Base-by-base conservation (phyloP, 176 grass and related monocot genomes). In the Musa schizocarpa region DNA sequence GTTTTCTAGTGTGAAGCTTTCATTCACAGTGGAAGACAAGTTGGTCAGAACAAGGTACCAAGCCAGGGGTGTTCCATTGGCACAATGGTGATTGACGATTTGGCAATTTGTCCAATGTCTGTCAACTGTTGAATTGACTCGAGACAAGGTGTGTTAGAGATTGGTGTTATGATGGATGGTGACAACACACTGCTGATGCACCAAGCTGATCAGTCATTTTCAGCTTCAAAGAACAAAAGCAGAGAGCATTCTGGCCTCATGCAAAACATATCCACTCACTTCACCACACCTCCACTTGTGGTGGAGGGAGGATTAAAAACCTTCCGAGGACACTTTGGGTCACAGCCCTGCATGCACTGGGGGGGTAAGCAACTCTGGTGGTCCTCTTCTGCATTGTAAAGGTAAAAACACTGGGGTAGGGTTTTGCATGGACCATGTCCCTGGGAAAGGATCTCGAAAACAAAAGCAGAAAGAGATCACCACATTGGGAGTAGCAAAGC, bases 121-220 rank as follows among this genome's bases (percentile, higher is more conserved):
- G 29, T 55, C 20, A 21, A 74, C 23, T 74, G 5, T 3, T 11
- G 34, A 55, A 10, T 26, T 13, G 23, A 17, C 56, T 29, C 11
- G 51, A 17, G 72, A 43, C 53, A 53, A 54, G 52, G 52, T 9
- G 34, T 43, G 8, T 34, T 20, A 27, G 53, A 56, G 2, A 54
- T 54, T 20, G 68, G n/a, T n/a, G 19, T 43, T 43, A 43, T 6
- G 34, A 43, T 51, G 68, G 68, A 71, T 51, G 22, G 21, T 34
- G 51, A 74, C 52, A 17, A 50, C 17, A 55, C 53, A 56, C 34
- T 70, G 52, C 23, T 57, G 51, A 29, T 56, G 49, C n/a, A 19
- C 48, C 68, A 21, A 71, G 52, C 68, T 71, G 11, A 71, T 71
- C 68, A 19, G 14, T 71, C 69, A 52, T 16, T 52, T 10, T 72